Evolutionary conservation across 2,329 filamentous ascomycete species (phyloP).

Genomic region (Parastagonospora nodorum): DNA sequence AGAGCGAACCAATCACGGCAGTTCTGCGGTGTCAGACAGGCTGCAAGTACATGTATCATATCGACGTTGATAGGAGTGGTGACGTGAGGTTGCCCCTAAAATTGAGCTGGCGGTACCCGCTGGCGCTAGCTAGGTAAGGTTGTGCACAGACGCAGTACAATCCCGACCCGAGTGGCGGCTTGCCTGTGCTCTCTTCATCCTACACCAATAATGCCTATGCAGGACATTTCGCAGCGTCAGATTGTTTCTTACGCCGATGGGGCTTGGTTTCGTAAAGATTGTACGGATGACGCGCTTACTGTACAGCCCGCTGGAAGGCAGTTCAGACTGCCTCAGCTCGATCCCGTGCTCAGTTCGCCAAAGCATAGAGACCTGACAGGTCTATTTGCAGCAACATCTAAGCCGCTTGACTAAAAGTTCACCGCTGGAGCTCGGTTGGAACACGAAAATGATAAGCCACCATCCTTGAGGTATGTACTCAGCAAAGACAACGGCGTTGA

Average conservation of each 20-base stretch:
- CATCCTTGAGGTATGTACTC: constrained; percentile 8
- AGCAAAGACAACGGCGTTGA: constrained; percentile 7
- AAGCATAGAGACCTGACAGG: constrained; percentile 14
- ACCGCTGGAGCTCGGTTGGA: constrained; percentile 12
- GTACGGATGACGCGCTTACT: constrained; percentile 16
- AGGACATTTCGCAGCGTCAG: neutral
- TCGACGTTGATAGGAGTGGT: constrained; percentile 17
- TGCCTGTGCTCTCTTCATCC: constrained; percentile 14
- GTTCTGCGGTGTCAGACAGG: constrained; percentile 4
- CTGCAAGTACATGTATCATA: constrained; percentile 9
- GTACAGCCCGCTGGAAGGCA: constrained; percentile 13
- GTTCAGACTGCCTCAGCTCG: constrained; percentile 16
- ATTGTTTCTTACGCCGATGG: constrained; percentile 7
- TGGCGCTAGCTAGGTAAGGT: constrained; percentile 5
- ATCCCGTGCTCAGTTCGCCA: constrained; percentile 16
- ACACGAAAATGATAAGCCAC: constrained; percentile 13
- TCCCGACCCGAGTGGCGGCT: constrained; percentile 19
- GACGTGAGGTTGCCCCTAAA: constrained; percentile 15
- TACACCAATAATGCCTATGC: constrained; percentile 3
- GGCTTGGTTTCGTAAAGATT: constrained; percentile 16
- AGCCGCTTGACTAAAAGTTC: constrained; percentile 19
- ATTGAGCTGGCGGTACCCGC: constrained; percentile 14
- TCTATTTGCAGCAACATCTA: constrained; percentile 23
- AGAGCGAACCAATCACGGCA: too few species aligned
- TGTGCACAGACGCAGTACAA: constrained; percentile 6